Base-by-base conservation (phyloP, 148 eudicot species). In the Camellia japonica region DNA sequence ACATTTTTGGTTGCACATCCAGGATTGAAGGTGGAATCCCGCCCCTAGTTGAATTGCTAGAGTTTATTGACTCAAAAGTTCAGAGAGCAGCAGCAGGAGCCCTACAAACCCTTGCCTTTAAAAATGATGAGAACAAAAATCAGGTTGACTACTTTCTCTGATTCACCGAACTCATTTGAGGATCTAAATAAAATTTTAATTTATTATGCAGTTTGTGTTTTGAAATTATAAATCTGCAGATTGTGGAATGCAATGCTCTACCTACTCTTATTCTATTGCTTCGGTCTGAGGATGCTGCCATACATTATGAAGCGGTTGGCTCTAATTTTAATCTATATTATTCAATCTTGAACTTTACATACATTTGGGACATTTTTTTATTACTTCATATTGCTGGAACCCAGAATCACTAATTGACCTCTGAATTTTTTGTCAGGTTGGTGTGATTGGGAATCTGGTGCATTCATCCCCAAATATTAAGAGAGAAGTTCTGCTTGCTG, bases 71-170 rank as follows among this genome's bases (percentile, higher is more conserved):
- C 73, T 11, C 87, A 65, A 93, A 96, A 84, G 98, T 92, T 65
- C 94, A 96, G 81, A 87, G 89, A 84, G 98, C 99, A 77, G 98
- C 91, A 74, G 98, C 97, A 16, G 97, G 98, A 80, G 91, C 99
- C 73, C 80, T 96, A 23, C 84, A 95, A 60, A 96, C 98, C 46
- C 90, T 96, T 75, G 99, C 99, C 63, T 96, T 93, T 78, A 91
- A 92, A 79, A 96, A 96, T 73, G 97, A 93, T 20, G 97, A 91
- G 78, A 96, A 96, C 84, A 93, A 96, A 83, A 88, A 90, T 81
- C 92, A 90, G 92, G 99, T 95, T 77, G 73, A 47, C 74, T 13
- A 16, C 30, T 19, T 63, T 41, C 70, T 56, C n/a, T n/a, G 71
- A 43, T 77, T 68, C 14, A 9, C 38, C 5, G 18, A 62, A 64